Conservation (phyloP, 345 rosid species). For the Pugionium dolabratum region DNA sequence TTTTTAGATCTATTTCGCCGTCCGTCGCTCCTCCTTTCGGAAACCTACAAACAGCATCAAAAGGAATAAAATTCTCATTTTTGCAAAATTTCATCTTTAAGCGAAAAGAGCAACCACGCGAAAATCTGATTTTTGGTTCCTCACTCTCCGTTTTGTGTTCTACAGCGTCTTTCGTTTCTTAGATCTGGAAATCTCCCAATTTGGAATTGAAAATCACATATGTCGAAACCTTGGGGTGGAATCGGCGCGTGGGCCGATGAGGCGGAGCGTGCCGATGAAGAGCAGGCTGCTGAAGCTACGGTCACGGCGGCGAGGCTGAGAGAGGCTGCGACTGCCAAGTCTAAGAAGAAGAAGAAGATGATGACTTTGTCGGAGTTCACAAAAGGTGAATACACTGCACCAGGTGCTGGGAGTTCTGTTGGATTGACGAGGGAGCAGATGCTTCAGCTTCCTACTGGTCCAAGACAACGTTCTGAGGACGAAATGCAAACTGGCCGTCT, state of each 20-base stretch:
- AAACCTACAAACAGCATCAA: constrained; percentile 26
- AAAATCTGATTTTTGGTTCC: constrained; percentile 28
- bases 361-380: constrained; percentile 58
- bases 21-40: constrained; percentile 32
- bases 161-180: not conserved
- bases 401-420: constrained; percentile 31
- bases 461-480: constrained; percentile 82
- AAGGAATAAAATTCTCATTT: constrained; percentile 20
- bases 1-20: constrained; percentile 19
- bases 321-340: constrained; percentile 65
- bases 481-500: constrained; percentile 81
- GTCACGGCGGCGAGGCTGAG: constrained; percentile 48
- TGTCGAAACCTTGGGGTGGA: constrained; percentile 75
- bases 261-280: constrained; percentile 78
- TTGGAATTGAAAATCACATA: constrained; percentile 34
- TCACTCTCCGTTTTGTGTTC: constrained; percentile 12
- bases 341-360: constrained; percentile 90
- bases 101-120: constrained; percentile 14
- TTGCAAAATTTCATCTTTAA: constrained; percentile 18
- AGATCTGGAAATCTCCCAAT: constrained; percentile 29
- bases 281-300: constrained; percentile 47
- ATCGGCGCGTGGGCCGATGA: constrained; percentile 98
- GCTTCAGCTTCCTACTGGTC: constrained; percentile 88
- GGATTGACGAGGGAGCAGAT: constrained; percentile 80
- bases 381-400: constrained; percentile 36